These are phyloP conservation scores for Apiotrichum montevideense DNA, from an alignment of 1,284 basidiomycete species.

Conservation along the genomic window DNA sequence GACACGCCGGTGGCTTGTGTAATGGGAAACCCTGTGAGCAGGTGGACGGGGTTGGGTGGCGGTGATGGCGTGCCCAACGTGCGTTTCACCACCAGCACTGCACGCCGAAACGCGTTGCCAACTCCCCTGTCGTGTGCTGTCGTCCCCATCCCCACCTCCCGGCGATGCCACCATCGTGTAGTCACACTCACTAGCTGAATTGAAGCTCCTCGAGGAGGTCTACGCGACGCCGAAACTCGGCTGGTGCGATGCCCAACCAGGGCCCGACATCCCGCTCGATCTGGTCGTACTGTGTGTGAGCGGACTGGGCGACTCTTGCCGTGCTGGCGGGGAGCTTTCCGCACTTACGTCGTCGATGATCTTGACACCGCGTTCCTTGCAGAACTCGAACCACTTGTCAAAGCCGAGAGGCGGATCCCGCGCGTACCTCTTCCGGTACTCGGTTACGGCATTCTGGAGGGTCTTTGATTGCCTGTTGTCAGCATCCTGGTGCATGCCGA, in stretches of 20 bases:
- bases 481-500: too few relatives aligned
- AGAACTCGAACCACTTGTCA: constrained; percentile 45
- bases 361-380: constrained; percentile 40
- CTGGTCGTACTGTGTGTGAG: constrained; percentile 39
- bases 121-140: too few relatives aligned
- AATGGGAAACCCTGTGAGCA: too few relatives aligned
- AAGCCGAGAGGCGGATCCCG: constrained; percentile 49
- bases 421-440: constrained; percentile 46
- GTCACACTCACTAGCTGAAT: constrained; percentile 29
- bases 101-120: too few relatives aligned
- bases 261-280: constrained; percentile 40
- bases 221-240: constrained; percentile 30
- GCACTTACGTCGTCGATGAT: constrained; percentile 47
- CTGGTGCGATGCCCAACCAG: constrained; percentile 40
- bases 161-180: too few relatives aligned
- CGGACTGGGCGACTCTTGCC: too few relatives aligned
- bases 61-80: too few relatives aligned
- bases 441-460: constrained; percentile 43
- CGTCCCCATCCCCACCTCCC: too few relatives aligned
- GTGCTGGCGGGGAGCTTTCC: too few relatives aligned
- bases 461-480: constrained; percentile 39
- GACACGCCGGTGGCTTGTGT: too few relatives aligned
- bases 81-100: too few relatives aligned
- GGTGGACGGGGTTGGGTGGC: too few relatives aligned
- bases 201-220: constrained; percentile 15